Percentiles rank a stretch among this genome's conserved stretches.
phyloP scores from a whole-genome alignment of 345 rosid species.

The Acer yangbiense region DNA sequence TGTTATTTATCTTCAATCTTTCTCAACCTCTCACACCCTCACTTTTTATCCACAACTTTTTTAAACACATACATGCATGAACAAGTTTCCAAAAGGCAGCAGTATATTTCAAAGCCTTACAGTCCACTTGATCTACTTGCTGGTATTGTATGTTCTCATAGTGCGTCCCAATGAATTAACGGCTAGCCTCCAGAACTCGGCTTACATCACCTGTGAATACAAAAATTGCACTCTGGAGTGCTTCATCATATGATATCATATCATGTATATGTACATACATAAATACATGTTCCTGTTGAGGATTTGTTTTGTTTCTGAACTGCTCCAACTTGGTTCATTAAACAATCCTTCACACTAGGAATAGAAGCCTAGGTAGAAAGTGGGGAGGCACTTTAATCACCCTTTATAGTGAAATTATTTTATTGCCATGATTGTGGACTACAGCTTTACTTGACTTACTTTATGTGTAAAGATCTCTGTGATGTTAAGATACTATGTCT shows the following conservation, averaged over 20 bases:
- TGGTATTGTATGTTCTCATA: neutral
- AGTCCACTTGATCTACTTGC: constrained; percentile 1
- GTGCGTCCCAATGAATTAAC: neutral
- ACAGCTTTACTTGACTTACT: neutral
- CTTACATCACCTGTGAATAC: neutral
- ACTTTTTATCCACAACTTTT: neutral
- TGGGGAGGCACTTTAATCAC: neutral
- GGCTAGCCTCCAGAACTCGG: neutral
- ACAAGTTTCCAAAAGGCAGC: neutral
- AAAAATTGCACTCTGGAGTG: neutral
- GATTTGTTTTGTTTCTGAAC: neutral
- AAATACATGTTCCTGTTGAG: neutral
- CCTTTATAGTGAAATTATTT: neutral
- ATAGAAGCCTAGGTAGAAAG: neutral
- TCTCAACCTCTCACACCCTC: neutral
- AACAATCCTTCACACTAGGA: neutral
- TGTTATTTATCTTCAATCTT: neutral
- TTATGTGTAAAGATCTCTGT: neutral
- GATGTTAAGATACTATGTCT: neutral
- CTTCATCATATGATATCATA: neutral
- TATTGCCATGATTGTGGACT: neutral
- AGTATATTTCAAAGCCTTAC: neutral
- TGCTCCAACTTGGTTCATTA: neutral
- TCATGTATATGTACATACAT: neutral
- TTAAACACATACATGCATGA: neutral